phyloP scores from a whole-genome alignment of 345 rosid genomes.

The Cardamine chenopodiifolia region DNA sequence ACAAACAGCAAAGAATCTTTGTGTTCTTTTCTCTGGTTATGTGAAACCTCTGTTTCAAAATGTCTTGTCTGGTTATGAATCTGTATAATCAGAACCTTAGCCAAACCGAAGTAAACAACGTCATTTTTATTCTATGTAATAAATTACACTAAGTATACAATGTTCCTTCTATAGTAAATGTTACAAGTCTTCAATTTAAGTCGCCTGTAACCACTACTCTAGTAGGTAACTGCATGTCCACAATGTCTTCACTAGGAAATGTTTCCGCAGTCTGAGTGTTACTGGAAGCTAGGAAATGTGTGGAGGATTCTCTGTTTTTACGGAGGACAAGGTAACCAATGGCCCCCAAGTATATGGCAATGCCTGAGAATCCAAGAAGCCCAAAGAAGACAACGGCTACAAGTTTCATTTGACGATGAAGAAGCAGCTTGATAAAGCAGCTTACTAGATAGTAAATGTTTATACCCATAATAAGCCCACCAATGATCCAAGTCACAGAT shows the following conservation, averaged over 20 bases:
- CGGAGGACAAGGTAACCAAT: conserved; percentile 74
- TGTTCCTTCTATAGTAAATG: not conserved
- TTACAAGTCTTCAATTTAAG: conserved; percentile 21
- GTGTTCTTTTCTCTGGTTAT: conserved; percentile 24
- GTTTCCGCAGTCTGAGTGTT: conserved; percentile 35
- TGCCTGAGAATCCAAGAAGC: conserved; percentile 61
- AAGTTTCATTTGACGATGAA: conserved; percentile 50
- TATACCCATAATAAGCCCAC: conserved; percentile 73
- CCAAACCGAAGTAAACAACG: conserved; percentile 19
- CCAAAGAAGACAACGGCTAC: conserved; percentile 55
- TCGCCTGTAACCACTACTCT: conserved; percentile 36
- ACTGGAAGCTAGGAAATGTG: conserved; percentile 48
- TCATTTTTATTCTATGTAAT: not conserved
- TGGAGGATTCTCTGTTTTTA: conserved; percentile 50
- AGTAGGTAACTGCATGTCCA: conserved; percentile 68
- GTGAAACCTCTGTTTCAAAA: conserved; percentile 27
- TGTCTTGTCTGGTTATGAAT: conserved; percentile 23
- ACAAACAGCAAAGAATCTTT: not conserved
- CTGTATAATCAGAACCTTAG: conserved; percentile 3
- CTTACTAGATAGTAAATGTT: conserved; percentile 66
- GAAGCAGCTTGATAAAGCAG: conserved; percentile 62
- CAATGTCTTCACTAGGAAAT: conserved; percentile 71
- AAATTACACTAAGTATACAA: not conserved
- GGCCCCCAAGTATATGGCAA: conserved; percentile 67
- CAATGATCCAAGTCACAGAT: conserved; percentile 76